Conservation (phyloP, 768 basidiomycete species). For the Russula vinacea region DNA sequence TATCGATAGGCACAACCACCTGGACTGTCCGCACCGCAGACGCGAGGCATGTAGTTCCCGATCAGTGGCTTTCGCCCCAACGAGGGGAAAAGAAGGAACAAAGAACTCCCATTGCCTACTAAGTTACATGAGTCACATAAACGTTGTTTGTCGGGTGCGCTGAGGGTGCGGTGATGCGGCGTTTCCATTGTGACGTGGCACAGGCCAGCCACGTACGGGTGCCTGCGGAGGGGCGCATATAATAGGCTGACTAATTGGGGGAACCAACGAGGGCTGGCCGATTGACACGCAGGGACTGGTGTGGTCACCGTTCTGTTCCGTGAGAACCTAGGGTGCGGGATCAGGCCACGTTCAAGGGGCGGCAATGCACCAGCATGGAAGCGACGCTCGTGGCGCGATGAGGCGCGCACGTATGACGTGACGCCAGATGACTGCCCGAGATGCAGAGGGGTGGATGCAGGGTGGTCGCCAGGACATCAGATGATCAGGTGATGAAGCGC, state of each 20-base stretch:
- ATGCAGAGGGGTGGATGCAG: constrained; percentile 21
- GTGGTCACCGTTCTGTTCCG: constrained; percentile 8
- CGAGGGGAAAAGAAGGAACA: constrained; percentile 17
- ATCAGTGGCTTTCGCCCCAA: constrained; percentile 22
- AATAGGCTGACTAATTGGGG: constrained; percentile 14
- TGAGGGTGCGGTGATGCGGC: constrained; percentile 29
- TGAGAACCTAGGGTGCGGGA: constrained; percentile 8
- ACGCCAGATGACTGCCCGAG: constrained; percentile 18
- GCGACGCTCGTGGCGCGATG: constrained; percentile 25
- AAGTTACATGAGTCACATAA: constrained; percentile 19
- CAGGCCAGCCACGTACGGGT: constrained; percentile 15
- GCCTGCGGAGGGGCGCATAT: constrained; percentile 15
- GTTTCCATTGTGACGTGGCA: constrained; percentile 26
- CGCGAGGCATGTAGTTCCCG: constrained; percentile 27
- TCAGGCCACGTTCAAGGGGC: constrained; percentile 20
- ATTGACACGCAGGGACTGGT: constrained; percentile 17
- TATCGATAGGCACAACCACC: constrained; percentile 28
- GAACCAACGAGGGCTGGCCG: constrained; percentile 1
- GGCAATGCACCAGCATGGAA: constrained; percentile 22
- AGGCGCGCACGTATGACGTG: constrained; percentile 20
- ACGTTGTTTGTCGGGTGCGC: constrained; percentile 27
- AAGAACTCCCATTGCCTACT: constrained; percentile 20
- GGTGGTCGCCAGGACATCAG: constrained; percentile 23
- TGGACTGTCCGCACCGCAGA: constrained; percentile 26
- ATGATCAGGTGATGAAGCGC: constrained; percentile 23